Conservation (phyloP, 2,329 filamentous ascomycete species). For the Rugonectria rugulosa region DNA sequence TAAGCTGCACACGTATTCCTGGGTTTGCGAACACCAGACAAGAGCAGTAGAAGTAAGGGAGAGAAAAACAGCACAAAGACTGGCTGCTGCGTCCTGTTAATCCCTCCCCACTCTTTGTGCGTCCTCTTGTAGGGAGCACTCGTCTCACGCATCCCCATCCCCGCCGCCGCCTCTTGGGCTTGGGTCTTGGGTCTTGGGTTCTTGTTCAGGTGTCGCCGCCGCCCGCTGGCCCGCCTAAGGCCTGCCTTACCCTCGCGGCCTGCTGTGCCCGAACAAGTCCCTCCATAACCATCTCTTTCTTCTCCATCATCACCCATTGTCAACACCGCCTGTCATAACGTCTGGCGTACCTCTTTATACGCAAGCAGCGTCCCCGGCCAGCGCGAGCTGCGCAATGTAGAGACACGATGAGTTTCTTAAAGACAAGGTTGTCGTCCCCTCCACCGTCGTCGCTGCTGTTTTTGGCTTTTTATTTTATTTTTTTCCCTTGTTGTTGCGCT, state of each 20-base stretch:
- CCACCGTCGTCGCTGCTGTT: slow-evolving; percentile 10
- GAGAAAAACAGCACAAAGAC: not conserved
- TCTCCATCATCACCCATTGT: slow-evolving; percentile 3
- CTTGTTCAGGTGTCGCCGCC: not conserved
- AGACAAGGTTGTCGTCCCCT: slow-evolving; percentile 48
- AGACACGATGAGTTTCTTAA: slow-evolving; percentile 53
- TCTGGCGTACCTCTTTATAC: slow-evolving; percentile 2
- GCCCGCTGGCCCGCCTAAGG: slow-evolving; percentile 13
- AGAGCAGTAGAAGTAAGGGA: too few species aligned
- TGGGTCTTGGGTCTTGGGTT: too few species aligned
- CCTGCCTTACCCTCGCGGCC: not conserved
- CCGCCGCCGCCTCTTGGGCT: slow-evolving; percentile 2
- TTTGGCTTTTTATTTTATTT: not conserved
- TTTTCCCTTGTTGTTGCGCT: not conserved
- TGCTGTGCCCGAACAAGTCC: not conserved
- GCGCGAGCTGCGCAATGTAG: slow-evolving; percentile 47
- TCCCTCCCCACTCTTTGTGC: slow-evolving; percentile 10
- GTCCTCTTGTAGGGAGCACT: slow-evolving; percentile 5
- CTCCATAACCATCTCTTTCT: slow-evolving; percentile 12
- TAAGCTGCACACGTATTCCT: too few species aligned
- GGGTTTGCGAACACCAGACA: too few species aligned
- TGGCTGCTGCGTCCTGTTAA: not conserved
- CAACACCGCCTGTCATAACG: slow-evolving; percentile 1
- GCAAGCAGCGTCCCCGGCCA: slow-evolving; percentile 23
- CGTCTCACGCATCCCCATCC: slow-evolving; percentile 7